These are phyloP conservation scores for Beauveria medogensis DNA, from an alignment of 2,329 filamentous ascomycete species.

Conservation along the genomic window DNA sequence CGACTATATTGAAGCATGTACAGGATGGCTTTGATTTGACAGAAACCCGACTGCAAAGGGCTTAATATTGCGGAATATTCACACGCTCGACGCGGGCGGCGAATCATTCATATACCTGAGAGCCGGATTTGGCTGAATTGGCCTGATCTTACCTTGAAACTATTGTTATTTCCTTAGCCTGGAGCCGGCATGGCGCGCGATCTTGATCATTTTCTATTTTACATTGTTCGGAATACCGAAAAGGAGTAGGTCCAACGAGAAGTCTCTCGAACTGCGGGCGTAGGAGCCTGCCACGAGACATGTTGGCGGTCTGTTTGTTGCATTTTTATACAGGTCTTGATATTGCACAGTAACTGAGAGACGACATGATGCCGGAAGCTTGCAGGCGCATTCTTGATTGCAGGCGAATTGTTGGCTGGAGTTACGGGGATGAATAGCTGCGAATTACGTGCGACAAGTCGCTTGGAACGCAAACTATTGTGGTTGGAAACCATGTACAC, in stretches of 20 bases:
- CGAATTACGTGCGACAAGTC: too few relatives aligned
- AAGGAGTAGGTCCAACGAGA: background rate
- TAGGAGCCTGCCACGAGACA: background rate
- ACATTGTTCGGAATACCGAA: background rate
- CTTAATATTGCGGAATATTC: constrained; percentile 1
- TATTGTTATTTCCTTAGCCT: background rate
- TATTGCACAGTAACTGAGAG: background rate
- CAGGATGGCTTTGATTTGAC: background rate
- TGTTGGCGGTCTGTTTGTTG: background rate
- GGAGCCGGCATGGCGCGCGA: background rate
- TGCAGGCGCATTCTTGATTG: too few relatives aligned
- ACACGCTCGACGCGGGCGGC: background rate
- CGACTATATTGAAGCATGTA: background rate
- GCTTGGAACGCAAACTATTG: background rate
- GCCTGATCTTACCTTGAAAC: background rate
- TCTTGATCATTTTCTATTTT: background rate
- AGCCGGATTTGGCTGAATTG: background rate
- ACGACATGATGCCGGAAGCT: background rate
- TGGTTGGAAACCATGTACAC: constrained; percentile 1
- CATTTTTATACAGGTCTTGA: background rate
- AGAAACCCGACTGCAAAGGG: constrained; percentile 9
- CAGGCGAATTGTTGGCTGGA: too few relatives aligned
- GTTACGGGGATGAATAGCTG: background rate
- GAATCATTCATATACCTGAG: background rate
- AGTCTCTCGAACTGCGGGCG: background rate